Base-by-base conservation (phyloP, 2,329 filamentous ascomycete species). In the Sporothrix pseudoabietina region DNA sequence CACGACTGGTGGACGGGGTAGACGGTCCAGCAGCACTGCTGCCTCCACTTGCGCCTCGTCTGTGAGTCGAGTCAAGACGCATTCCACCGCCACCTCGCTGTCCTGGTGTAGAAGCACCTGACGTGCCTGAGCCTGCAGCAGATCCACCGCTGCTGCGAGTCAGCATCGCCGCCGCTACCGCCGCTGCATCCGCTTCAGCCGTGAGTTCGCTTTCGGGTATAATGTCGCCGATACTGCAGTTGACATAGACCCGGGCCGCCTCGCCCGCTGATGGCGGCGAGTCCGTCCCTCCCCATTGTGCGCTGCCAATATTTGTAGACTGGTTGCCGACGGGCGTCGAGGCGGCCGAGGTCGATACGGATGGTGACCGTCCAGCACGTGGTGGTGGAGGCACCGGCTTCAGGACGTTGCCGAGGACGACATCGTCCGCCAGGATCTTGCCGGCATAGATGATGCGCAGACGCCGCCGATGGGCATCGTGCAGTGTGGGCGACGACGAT, bases 391-490 rank as follows among this genome's bases (percentile, higher is more conserved):
- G 84, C 0, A 89, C 87, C 0, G 91, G 83, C 74, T 88, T 89
- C 65, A 98, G 85, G 1, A 91, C 91, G 49, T 86, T 83, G 74
- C 88, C 86, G 35, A 99, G 85, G 6, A 92, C 87, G 10, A 88
- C 86, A 49, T 85, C 83, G 80, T 98, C 94, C 76, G 91, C 87
- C 69, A 98, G 90, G 74, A 97, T 91, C 79, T 93, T 94, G 75
- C 96, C 96, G 69, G 93, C 89, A 81, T 97, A 90, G 80, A 98
- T 98, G 76, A 99, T 89, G 74, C 95, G 93, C 44, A 98, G 88
- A 49, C 94, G 91, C 75, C 89, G 90, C 57, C 87, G 85, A 16
- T 90, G 73, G 52, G 78, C 77, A 41, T 75, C 69, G 22, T 47
- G 65, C 8, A 72, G 47, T 6, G 74, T 73, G 2, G 69, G 65